Percentiles rank a stretch among this genome's conserved stretches.
Conservation (phyloP, 1,139 yeast genomes). For the Eremothecium coryli region DNA sequence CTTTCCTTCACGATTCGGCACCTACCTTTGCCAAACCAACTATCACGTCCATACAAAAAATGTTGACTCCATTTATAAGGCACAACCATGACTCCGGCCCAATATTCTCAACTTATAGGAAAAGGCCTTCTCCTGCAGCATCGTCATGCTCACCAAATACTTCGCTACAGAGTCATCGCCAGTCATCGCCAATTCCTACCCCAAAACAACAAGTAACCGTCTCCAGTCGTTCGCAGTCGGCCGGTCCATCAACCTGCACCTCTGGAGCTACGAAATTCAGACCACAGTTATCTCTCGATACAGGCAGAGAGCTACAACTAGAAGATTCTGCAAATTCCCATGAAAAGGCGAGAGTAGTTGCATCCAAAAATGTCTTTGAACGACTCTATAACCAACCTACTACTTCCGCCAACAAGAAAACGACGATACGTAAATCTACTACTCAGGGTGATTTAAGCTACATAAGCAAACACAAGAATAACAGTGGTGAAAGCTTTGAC, state of each 20-base stretch:
- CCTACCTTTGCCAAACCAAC: conserved; percentile 14
- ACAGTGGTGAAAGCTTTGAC: conserved; percentile 2
- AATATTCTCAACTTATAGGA: conserved; percentile 7
- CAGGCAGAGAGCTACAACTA: background rate
- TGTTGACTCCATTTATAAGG: background rate
- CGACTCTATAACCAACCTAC: conserved; percentile 16
- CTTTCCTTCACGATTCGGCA: conserved; percentile 4
- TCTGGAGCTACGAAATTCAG: background rate
- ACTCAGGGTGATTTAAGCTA: conserved; percentile 8
- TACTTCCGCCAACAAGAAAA: conserved; percentile 14
- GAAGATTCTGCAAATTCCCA: background rate
- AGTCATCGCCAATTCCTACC: conserved; percentile 3
- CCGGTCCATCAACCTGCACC: background rate
- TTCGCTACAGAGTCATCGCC: background rate
- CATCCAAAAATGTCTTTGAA: conserved; percentile 17
- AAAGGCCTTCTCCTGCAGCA: background rate
- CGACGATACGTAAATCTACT: conserved; percentile 7
- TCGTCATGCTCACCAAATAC: conserved; percentile 1
- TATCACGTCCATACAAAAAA: conserved; percentile 8
- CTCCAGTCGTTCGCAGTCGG: background rate
- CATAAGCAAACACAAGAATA: conserved; percentile 1
- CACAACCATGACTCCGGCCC: conserved; percentile 6
- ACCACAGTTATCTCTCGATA: background rate
- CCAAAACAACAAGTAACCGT: conserved; percentile 2
- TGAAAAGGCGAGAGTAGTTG: conserved; percentile 3